Percentiles rank a stretch among this genome's conserved stretches.
These are phyloP conservation scores for Aspergillus hancockii DNA, from an alignment of 495 filamentous ascomycete species.

Conservation along the genomic window DNA sequence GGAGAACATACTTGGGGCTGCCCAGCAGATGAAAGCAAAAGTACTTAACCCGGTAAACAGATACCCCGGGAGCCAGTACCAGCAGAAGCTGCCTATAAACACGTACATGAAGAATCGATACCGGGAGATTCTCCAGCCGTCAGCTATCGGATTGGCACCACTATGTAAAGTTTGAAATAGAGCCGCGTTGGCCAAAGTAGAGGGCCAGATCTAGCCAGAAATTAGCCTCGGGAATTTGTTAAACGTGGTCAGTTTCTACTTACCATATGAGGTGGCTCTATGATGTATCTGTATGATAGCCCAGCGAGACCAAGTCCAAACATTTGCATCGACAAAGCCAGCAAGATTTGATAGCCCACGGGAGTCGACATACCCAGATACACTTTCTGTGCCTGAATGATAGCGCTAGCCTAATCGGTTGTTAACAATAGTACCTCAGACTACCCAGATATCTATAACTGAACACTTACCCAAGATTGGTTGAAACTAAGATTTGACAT, in stretches of 20 bases:
- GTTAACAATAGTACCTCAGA: not conserved
- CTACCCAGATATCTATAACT: not conserved
- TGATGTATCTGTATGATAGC: conserved; percentile 62
- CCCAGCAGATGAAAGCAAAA: conserved; percentile 87
- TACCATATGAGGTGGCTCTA: conserved; percentile 72
- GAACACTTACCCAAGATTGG: conserved; percentile 14
- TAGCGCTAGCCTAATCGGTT: conserved; percentile 59
- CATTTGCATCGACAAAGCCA: conserved; percentile 44
- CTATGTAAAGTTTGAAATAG: conserved; percentile 88
- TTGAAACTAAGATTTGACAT: conserved; percentile 48
- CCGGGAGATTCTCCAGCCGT: conserved; percentile 79
- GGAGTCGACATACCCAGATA: conserved; percentile 16
- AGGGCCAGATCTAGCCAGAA: conserved; percentile 70
- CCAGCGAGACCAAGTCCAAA: conserved; percentile 53
- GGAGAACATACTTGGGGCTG: conserved; percentile 71
- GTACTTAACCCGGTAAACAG: conserved; percentile 85
- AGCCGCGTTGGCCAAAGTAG: conserved; percentile 80
- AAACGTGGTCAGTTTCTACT: not conserved
- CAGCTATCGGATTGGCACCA: conserved; percentile 73
- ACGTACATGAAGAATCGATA: conserved; percentile 79
- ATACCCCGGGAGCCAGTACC: conserved; percentile 85
- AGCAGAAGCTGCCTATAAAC: conserved; percentile 60
- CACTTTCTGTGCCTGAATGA: conserved; percentile 60
- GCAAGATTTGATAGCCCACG: conserved; percentile 45
- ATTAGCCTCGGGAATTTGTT: not conserved